Base-by-base conservation (phyloP, 2,329 filamentous ascomycete genomes). In the Fusarium virguliforme region DNA sequence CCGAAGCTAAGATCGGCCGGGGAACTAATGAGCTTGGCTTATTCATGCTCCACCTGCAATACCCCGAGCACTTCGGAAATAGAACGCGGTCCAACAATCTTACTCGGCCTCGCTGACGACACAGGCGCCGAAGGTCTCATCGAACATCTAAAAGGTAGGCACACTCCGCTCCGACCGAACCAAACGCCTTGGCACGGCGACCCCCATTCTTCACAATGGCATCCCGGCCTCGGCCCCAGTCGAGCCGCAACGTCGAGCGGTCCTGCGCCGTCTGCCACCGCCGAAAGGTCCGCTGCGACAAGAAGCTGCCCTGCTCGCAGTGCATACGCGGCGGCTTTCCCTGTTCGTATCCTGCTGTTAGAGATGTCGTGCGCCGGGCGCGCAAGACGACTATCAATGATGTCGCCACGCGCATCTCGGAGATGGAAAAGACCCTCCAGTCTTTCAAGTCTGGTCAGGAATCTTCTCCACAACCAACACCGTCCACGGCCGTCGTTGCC, bases 231-330 rank as follows among this genome's bases (percentile, higher is more conserved):
- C 65, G 65, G 30, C 30, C 15, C 28, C 64, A 59, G 38, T 43
- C 62, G 7, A 56, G 8, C 28, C 62, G 64, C 8, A 63, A 58
- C 10, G 26, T 65, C 35, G 68, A 77, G 48, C 74, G 79, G 18
- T 81, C 80, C 51, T 84, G 83, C 64, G 80, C 83, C 5, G 81
- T 82, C 6, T 84, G 83, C 60, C 79, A 82, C 10, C 81, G 83
- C 55, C 82, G 89, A 62, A 91, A 92, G 79, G 91, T 94, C 61
- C 90, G 90, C 72, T 93, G 91, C 82, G 90, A 93, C 81, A 93
- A 93, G 80, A 84, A 86, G 65, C 86, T 90, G 79, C 90, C 91
- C 7, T 94, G 91, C 76, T 86, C 87, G 64, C 92, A 93, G 76
- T 94, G 91, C 76, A 85, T 86, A 35, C 87, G 90, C 65, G 74